These are phyloP conservation scores for Saururus chinensis DNA, from an alignment of 164 flowering plant genomes.

Conservation along the genomic window DNA sequence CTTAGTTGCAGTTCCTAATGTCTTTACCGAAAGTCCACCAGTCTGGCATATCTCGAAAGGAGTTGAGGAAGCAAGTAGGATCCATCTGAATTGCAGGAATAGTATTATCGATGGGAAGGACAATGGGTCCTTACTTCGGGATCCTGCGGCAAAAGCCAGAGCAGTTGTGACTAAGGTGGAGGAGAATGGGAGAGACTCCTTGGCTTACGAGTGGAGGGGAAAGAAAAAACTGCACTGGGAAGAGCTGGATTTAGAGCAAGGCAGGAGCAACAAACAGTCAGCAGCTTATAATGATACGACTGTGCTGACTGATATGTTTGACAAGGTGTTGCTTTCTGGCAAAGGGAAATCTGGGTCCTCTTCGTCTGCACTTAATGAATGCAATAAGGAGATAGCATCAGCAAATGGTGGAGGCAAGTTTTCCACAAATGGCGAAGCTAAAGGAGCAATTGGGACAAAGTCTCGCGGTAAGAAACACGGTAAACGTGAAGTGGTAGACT, in stretches of 20 bases:
- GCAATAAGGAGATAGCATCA: slow-evolving; percentile 10
- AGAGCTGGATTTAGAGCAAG: slow-evolving; percentile 30
- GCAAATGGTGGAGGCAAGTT: slow-evolving; percentile 24
- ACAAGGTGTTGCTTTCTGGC: slow-evolving; percentile 48
- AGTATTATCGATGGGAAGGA: background rate
- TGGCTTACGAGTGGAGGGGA: slow-evolving; percentile 24
- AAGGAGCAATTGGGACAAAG: slow-evolving; percentile 35
- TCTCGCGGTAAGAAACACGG: slow-evolving; percentile 49
- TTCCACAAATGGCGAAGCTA: slow-evolving; percentile 26
- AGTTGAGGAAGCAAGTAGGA: slow-evolving; percentile 63
- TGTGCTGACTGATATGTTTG: slow-evolving; percentile 41
- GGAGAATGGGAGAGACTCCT: background rate
- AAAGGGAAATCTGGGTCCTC: slow-evolving; percentile 7
- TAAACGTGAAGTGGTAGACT: slow-evolving; percentile 62
- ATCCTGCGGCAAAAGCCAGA: background rate
- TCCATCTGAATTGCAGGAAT: slow-evolving; percentile 24
- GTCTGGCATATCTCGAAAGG: slow-evolving; percentile 56
- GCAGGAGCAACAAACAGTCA: slow-evolving; percentile 55
- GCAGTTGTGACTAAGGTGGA: slow-evolving; percentile 2
- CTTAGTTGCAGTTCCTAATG: slow-evolving; percentile 26
- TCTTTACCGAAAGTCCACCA: slow-evolving; percentile 32
- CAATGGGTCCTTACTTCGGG: slow-evolving; percentile 1
- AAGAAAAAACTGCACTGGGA: slow-evolving; percentile 39
- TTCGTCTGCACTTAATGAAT: slow-evolving; percentile 21
- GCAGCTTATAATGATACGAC: slow-evolving; percentile 36